Evolutionary conservation across 148 eudicot genomes (phyloP), one percentile per base, ranked within the genome.

Genomic region (Rhododendron simsii): DNA sequence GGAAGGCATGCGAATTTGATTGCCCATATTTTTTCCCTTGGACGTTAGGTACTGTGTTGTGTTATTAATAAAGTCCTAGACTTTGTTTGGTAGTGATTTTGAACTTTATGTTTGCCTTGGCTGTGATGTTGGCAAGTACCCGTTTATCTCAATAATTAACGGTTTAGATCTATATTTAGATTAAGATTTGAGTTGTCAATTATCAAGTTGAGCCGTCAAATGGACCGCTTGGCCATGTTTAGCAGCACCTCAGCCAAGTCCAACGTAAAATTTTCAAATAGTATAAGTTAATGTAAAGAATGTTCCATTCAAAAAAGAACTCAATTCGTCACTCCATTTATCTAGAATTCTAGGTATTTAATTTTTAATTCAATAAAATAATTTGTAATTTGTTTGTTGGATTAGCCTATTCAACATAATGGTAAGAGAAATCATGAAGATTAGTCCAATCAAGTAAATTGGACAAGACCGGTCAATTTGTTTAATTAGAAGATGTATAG

Each of bases 181-280:
- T 41, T 41, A 41, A 6, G 7, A 41, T 41, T 6, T 0, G 1
- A 6, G 1, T 0, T 5, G 45, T 41, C 1, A 0, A 41, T 41
- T 41, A 1, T 6, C 45, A 7, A 41, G 8, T 0, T 41, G 8
- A 0, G 1, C 7, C 0, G 45, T 0, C 1, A 1, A 7, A 41
- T 41, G 8, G 1, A 1, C 7, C 45, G 45, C 7, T 5, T 1
- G 0, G 7, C 1, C 45, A 0, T 39, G 0, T 0, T 39, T 39
- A 5, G 7, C 44, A 39, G 7, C 44, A 39, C 44, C 44, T 39
- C 44, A 41, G 1, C 45, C 45, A 41, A 41, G 45, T 41, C 45
- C 6, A 41, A 41, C 45, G 45, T 41, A 41, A 41, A 41, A 41
- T 41, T 41, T 41, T 41, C 45, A 5, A 41, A 1, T 41, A 41